Conservation (phyloP, 441 rosid species). For the Rhodomyrtus psidioides region DNA sequence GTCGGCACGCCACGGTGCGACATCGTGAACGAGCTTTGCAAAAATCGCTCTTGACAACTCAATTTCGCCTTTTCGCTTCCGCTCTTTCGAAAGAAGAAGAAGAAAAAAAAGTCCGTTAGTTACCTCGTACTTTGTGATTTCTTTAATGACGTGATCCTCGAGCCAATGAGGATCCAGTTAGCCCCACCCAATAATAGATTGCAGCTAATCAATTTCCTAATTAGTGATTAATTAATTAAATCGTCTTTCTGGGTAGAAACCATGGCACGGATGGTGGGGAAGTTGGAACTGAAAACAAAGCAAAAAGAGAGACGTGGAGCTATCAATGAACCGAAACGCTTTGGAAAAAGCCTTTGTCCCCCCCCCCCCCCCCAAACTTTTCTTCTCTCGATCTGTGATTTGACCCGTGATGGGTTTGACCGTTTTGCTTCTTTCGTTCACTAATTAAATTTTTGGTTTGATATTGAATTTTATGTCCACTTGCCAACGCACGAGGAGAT, state of each 20-base stretch:
- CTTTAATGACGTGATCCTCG: neutral
- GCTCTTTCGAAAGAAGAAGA: neutral
- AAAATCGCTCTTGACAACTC: fast-evolving
- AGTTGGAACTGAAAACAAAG: slow-evolving; percentile 22
- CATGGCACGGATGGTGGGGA: slow-evolving; percentile 19
- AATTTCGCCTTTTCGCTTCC: neutral
- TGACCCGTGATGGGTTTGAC: neutral
- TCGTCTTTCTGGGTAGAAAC: slow-evolving; percentile 9
- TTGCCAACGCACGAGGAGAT: neutral
- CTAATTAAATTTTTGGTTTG: neutral
- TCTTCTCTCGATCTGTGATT: neutral
- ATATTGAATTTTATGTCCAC: neutral
- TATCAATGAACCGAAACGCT: neutral
- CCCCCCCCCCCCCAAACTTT: neutral
- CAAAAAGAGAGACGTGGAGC: neutral
- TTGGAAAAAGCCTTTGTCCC: slow-evolving; percentile 13
- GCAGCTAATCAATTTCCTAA: neutral
- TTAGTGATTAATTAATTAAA: neutral
- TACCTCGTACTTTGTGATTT: neutral
- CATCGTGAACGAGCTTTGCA: fast-evolving
- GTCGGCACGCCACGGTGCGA: fast-evolving
- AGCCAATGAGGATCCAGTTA: neutral
- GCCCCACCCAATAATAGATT: neutral
- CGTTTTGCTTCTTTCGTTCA: neutral
- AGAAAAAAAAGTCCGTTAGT: too few relatives aligned